phyloP scores from a whole-genome alignment of 371 early-diverging fungal species.

The Mortierella sp. region DNA sequence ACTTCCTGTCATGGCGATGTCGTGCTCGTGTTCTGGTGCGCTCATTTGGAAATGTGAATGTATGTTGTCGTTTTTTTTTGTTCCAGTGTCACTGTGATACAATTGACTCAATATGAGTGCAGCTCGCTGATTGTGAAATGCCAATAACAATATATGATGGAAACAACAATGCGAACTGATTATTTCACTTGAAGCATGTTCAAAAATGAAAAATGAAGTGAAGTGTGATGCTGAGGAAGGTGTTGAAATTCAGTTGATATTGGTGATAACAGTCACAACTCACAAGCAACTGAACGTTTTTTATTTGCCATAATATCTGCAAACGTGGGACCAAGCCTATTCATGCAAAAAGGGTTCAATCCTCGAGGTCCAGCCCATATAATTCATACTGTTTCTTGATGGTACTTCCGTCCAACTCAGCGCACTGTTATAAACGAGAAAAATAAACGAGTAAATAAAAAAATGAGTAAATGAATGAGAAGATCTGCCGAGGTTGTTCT shows the following conservation, averaged over 20 bases:
- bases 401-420: conserved; percentile 54
- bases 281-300: no score
- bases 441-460: neutral
- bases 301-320: no score
- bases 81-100: neutral
- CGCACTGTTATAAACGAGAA: conserved; percentile 23
- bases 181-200: neutral
- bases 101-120: neutral
- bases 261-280: neutral
- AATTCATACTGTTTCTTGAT: conserved; percentile 53
- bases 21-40: conserved; percentile 5
- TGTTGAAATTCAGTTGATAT: neutral
- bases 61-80: neutral
- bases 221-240: neutral
- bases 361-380: conserved; percentile 38
- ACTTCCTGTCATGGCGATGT: neutral
- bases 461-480: neutral
- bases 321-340: no score
- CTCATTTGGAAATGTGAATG: conserved; percentile 10
- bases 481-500: neutral
- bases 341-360: neutral
- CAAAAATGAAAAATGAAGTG: neutral
- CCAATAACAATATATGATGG: neutral
- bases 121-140: neutral
- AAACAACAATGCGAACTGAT: neutral